A percentile compares a stretch with the other conserved stretches of the same genome.
Evolutionary conservation across 805 yeast genomes (phyloP).

Genomic region (Sugiyamaella lignohabitans): DNA sequence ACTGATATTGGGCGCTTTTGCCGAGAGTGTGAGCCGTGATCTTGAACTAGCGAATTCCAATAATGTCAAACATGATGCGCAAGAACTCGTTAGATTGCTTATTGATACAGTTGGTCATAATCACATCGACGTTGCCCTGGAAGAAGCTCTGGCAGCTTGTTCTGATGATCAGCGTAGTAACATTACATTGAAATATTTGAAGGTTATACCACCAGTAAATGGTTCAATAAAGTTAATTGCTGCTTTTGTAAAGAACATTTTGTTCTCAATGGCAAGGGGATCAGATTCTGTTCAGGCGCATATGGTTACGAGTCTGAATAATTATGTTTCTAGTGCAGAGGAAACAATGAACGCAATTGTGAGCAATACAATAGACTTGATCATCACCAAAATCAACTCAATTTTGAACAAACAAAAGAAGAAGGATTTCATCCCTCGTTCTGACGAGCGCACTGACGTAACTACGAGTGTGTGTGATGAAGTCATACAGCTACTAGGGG

Average conservation of each 20-base stretch:
- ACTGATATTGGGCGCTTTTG: slow-evolving; percentile 56
- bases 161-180: slow-evolving; percentile 24
- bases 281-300: slow-evolving; percentile 50
- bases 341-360: slow-evolving; percentile 57
- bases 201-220: slow-evolving; percentile 45
- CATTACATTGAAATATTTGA: slow-evolving; percentile 43
- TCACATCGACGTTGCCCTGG: slow-evolving; percentile 70
- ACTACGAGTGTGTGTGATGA: slow-evolving; percentile 69
- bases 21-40: slow-evolving; percentile 72
- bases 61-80: slow-evolving; percentile 51
- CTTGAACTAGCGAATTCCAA: slow-evolving; percentile 60
- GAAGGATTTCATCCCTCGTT: slow-evolving; percentile 54
- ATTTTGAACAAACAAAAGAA: slow-evolving; percentile 62
- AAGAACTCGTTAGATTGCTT: slow-evolving; percentile 61
- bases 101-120: slow-evolving; percentile 64
- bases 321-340: slow-evolving; percentile 55
- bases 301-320: slow-evolving; percentile 57
- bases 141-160: slow-evolving; percentile 46
- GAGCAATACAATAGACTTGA: slow-evolving; percentile 49
- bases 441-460: slow-evolving; percentile 19
- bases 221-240: slow-evolving; percentile 62
- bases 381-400: slow-evolving; percentile 44
- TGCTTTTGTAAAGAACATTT: slow-evolving; percentile 63
- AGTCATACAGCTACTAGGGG: slow-evolving; percentile 46
- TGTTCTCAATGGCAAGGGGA: slow-evolving; percentile 66